phyloP scores from a whole-genome alignment of 108 stramenopile species.

The Pseudonitzschia delicatissima region DNA sequence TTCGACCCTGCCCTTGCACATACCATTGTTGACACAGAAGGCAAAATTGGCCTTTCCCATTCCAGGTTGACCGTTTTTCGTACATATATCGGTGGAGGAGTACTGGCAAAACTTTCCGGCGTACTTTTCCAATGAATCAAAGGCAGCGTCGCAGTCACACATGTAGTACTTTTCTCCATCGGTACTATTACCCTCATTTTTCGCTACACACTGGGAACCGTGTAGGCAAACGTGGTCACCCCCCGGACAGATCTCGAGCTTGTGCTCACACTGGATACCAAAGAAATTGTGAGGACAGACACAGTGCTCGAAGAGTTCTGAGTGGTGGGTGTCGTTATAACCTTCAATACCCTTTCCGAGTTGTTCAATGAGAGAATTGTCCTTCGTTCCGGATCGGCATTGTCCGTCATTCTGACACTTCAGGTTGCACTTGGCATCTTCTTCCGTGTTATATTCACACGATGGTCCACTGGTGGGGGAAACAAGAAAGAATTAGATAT shows the following conservation, averaged over 20 bases:
- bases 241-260: conserved; percentile 48
- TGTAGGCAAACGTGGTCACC: conserved; percentile 52
- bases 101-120: conserved; percentile 40
- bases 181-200: conserved; percentile 11
- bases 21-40: conserved; percentile 47
- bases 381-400: conserved; percentile 41
- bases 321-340: conserved; percentile 15
- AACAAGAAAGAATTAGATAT: neutral
- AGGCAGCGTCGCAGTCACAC: conserved; percentile 48
- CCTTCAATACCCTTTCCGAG: conserved; percentile 25
- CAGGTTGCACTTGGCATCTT: conserved; percentile 25
- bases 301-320: conserved; percentile 54
- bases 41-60: conserved; percentile 27
- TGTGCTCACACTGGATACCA: conserved; percentile 51
- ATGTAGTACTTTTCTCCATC: neutral
- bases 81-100: conserved; percentile 28
- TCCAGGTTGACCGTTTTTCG: conserved; percentile 22
- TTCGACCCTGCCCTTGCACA: conserved; percentile 27
- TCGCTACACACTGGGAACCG: conserved; percentile 42
- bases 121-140: conserved; percentile 10
- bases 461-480: conserved; percentile 25
- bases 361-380: conserved; percentile 18
- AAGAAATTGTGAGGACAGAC: conserved; percentile 47
- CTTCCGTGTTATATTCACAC: conserved; percentile 33
- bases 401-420: conserved; percentile 39